These are phyloP conservation scores for Nicotiana paniculata DNA, from an alignment of 257 asterid species.

Conservation along the genomic window DNA sequence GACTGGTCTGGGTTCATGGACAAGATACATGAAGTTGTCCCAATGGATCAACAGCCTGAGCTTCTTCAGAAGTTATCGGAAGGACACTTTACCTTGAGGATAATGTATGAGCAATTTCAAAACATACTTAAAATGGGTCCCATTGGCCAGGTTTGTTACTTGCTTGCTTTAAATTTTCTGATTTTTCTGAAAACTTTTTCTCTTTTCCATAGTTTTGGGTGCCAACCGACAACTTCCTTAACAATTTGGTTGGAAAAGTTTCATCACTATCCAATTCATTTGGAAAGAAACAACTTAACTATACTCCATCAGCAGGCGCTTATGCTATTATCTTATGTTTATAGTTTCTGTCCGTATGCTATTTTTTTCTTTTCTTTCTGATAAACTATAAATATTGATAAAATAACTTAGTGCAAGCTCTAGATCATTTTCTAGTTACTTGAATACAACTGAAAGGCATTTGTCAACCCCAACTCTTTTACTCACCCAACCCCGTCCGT, in stretches of 20 bases:
- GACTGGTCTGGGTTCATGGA: constrained; percentile 98
- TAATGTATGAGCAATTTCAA: constrained; percentile 89
- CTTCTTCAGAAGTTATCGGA: constrained; percentile 92
- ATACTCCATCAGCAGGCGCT: not conserved
- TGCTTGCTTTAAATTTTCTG: not conserved
- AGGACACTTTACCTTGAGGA: constrained; percentile 85
- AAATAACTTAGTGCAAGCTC: not conserved
- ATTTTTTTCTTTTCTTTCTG: not conserved
- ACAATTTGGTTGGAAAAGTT: not conserved
- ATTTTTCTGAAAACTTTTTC: not conserved
- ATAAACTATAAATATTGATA: not conserved
- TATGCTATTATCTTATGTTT: not conserved
- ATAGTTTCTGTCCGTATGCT: not conserved
- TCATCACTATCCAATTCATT: not conserved
- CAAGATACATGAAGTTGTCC: constrained; percentile 93
- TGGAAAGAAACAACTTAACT: not conserved
- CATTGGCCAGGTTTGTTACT: constrained; percentile 70
- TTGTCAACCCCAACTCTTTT: not conserved
- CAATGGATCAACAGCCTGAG: constrained; percentile 97
- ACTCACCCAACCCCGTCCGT: not conserved
- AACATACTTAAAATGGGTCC: constrained; percentile 90
- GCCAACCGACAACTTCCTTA: not conserved
- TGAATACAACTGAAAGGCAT: not conserved
- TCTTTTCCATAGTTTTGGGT: not conserved
- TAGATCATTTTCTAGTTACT: not conserved